Percentiles rank a stretch among this genome's conserved stretches.
Conservation (phyloP, 306 rosid species). For the Macrotyloma uniflorum region DNA sequence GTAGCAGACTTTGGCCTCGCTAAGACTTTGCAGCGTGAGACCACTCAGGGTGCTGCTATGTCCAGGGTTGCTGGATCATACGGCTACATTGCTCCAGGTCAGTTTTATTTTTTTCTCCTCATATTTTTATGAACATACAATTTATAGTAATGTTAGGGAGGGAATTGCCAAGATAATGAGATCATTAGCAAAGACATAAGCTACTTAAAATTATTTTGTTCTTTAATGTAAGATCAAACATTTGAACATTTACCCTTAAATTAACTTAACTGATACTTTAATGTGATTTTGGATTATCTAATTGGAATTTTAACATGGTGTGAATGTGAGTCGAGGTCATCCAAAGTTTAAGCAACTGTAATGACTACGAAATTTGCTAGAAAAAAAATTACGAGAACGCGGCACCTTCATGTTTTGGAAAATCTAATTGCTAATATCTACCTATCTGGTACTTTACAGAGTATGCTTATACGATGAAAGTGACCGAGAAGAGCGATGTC, state of each 20-base stretch:
- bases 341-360: background rate
- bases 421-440: conserved; percentile 13
- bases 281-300: background rate
- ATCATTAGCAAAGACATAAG: background rate
- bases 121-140: background rate
- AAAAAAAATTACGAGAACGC: background rate
- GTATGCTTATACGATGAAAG: conserved; percentile 69
- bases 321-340: conserved; percentile 20
- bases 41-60: conserved; percentile 41
- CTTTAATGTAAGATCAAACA: background rate
- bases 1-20: conserved; percentile 90
- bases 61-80: conserved; percentile 78
- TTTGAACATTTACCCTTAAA: background rate
- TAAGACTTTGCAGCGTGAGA: conserved; percentile 53
- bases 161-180: background rate
- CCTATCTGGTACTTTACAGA: conserved; percentile 43
- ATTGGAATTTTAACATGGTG: background rate
- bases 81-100: conserved; percentile 92
- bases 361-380: background rate
- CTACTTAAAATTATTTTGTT: background rate
- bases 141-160: background rate
- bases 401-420: background rate
- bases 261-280: too few relatives aligned
- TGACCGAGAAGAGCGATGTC: conserved; percentile 81
- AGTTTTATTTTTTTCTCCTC: background rate